Evolutionary conservation across 2,329 filamentous ascomycete species (phyloP), one percentile per base, ranked within the genome.

Genomic region (Epichloe hybrida): DNA sequence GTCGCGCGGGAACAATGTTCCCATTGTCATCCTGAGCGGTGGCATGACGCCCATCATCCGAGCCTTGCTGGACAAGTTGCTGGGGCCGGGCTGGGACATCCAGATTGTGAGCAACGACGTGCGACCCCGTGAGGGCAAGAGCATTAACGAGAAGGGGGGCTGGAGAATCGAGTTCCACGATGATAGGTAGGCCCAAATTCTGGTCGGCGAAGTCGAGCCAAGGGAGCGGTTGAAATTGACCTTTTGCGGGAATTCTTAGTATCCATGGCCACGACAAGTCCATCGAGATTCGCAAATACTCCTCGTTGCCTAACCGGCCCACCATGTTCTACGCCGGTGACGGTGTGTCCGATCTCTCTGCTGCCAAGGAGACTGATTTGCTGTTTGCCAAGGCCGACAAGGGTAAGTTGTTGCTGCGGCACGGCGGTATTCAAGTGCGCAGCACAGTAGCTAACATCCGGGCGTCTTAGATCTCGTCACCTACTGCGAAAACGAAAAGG

Each of bases 261-360:
- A 77, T 83, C 52, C 94, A 94, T 61, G 93, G 93, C n/a, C 93
- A 98, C 65, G 91, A 98, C 75, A 98, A 98, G 79, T 90, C 84
- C 27, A 74, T 91, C 50, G 88, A 93, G 64, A 88, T 98, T 61
- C 81, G 87, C 57, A 88, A 88, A 48, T 97, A 97, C 69, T 83
- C 84, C 2, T 74, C 80, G 27, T 74, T 95, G 42, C 81, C 87
- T 0, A 69, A 85, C 61, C 77, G 89, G 41, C 93, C 93, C 2
- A 83, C 81, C 39, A 80, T 97, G 70, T 88, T 97, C 66, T 98
- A 98, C 62, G 91, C 93, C 35, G 93, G 93, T 52, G 91, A 97
- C 60, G 91, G 91, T 46, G 88, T 96, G 4, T 94, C 87, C 3
- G 91, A 97, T 64, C 74, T 97, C 49, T 94, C 87, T 27, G 93